Evolutionary conservation across 192 early-diverging fungal species (phyloP), one percentile per base, ranked within the genome.

Genomic region (Radiomyces spectabilis): DNA sequence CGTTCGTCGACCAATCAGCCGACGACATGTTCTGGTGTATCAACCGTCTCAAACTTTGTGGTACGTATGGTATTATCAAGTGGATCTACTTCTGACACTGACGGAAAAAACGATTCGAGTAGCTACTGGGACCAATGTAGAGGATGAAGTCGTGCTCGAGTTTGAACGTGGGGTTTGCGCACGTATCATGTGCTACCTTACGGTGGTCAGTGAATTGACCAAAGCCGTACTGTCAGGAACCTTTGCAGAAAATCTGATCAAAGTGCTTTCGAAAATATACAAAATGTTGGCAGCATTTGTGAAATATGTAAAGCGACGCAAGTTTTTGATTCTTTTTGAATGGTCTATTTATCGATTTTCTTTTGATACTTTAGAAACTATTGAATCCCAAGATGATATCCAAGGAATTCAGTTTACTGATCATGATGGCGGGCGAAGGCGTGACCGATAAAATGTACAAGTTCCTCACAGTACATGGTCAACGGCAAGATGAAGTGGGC

Each of bases 21-120:
- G 76, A 76, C 25, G 68, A 72, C 27, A 57, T 81, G 24, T 71
- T 75, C 16, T 78, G 79, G 79, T 68, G 69, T 12, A 47, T 78
- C 2, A 34, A 35, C 16, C 62, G 65, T 44, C 60, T 79, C 9
- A 47, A 62, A 57, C 52, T 70, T 10, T 52, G 19, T 25, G 51
- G 51, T 52, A 52, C 7, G 12, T 33, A 29, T 22, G n/a, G n/a
- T n/a, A n/a, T n/a, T n/a, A n/a, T n/a, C n/a, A n/a, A n/a, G n/a
- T n/a, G n/a, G n/a, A n/a, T n/a, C n/a, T n/a, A n/a, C n/a, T n/a
- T n/a, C n/a, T n/a, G n/a, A n/a, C n/a, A n/a, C n/a, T n/a, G n/a
- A n/a, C n/a, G n/a, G n/a, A n/a, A n/a, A n/a, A n/a, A n/a, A n/a
- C n/a, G n/a, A n/a, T n/a, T n/a, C n/a, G n/a, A n/a, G n/a, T n/a